Evolutionary conservation across 1,284 basidiomycete species (phyloP).

Genomic region (Ganoderma resinaceum): DNA sequence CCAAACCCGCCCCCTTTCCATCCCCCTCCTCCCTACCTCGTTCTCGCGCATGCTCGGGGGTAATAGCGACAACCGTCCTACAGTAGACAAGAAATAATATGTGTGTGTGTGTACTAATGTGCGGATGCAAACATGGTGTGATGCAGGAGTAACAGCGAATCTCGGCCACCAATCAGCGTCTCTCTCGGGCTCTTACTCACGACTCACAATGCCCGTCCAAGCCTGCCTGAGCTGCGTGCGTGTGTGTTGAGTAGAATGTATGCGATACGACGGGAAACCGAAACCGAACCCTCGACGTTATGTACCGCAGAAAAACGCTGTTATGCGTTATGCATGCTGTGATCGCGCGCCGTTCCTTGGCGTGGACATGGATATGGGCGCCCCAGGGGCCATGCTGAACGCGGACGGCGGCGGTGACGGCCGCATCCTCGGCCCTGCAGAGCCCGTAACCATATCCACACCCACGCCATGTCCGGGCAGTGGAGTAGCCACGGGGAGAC

Average conservation of each 20-base stretch:
- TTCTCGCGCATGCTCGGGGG: background rate
- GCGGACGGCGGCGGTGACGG: slow-evolving; percentile 3
- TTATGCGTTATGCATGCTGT: background rate
- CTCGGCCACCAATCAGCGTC: background rate
- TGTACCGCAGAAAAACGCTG: background rate
- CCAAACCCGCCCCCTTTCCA: background rate
- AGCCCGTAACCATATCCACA: background rate
- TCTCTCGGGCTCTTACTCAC: background rate
- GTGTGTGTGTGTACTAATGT: background rate
- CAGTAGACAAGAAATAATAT: background rate
- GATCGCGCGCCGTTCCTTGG: background rate
- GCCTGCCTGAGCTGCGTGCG: background rate
- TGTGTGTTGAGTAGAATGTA: background rate
- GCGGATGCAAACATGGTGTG: background rate
- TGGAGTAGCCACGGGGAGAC: background rate
- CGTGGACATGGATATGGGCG: background rate
- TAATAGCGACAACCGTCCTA: background rate
- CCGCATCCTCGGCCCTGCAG: background rate
- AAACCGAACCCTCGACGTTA: background rate
- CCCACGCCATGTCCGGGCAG: background rate
- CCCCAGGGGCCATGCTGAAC: background rate
- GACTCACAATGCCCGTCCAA: background rate
- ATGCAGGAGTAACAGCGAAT: background rate
- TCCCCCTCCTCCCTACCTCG: background rate
- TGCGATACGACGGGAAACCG: background rate